These are phyloP conservation scores for Pythium dissotocum DNA, from an alignment of 352 stramenopile species.

Conservation along the genomic window DNA sequence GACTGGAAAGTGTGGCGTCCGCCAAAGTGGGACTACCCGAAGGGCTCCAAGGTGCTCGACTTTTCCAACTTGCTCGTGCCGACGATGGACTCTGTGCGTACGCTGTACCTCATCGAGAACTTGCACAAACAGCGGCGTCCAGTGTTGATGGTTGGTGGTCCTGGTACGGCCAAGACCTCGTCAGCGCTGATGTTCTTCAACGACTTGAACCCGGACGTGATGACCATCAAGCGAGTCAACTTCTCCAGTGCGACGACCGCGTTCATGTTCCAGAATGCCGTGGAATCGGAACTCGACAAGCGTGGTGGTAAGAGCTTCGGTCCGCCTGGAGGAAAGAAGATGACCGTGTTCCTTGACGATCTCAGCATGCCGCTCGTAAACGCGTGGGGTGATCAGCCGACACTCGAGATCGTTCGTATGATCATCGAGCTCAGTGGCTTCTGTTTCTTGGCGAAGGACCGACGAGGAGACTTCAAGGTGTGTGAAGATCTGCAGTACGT, in stretches of 20 bases:
- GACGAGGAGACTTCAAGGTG: constrained; percentile 97
- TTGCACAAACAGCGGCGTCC: constrained; percentile 94
- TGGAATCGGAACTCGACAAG: constrained; percentile 98
- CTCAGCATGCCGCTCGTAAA: constrained; percentile 98
- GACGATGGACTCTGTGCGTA: constrained; percentile 98
- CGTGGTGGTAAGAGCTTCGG: constrained; percentile 98
- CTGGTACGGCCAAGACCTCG: constrained; percentile 98
- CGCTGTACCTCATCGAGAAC: constrained; percentile 91
- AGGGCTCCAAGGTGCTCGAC: constrained; percentile 92
- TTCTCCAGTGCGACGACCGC: constrained; percentile 97
- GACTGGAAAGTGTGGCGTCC: constrained; percentile 96
- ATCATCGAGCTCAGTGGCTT: constrained; percentile 97
- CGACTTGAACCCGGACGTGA: constrained; percentile 91
- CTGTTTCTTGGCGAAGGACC: constrained; percentile 98
- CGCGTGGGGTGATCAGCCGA: constrained; percentile 98
- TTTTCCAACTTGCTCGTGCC: constrained; percentile 98
- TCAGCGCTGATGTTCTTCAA: constrained; percentile 98
- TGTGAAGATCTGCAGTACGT: constrained; percentile 98
- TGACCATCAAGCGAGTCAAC: constrained; percentile 98
- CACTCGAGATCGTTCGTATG: constrained; percentile 97
- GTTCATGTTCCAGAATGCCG: constrained; percentile 97
- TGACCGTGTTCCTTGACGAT: constrained; percentile 99
- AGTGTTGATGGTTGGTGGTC: constrained; percentile 95
- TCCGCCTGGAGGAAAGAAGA: constrained; percentile 97
- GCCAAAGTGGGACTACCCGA: constrained; percentile 95